Base-by-base conservation (phyloP, 2,329 filamentous ascomycete species). In the Anisogramma anomala region DNA sequence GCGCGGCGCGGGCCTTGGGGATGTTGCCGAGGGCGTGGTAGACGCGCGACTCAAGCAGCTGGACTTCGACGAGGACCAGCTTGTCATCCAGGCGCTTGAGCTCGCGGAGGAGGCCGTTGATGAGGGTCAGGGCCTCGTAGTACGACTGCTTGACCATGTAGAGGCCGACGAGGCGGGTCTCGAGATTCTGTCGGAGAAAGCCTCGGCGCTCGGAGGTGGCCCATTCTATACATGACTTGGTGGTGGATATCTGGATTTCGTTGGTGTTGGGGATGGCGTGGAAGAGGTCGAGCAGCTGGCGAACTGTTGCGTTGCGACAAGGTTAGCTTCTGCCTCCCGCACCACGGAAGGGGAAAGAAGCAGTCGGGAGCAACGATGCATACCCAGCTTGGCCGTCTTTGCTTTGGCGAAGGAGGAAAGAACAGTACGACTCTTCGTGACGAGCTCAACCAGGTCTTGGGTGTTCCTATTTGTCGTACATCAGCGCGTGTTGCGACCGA, bases 221-320 rank as follows among this genome's bases (percentile, higher is more conserved):
- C 91, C 91, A 98, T 68, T 96, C 89, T 78, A 98, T 98, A 69
- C 87, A 96, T 66, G 91, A 94, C 67, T 94, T 94, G 57, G 91
- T 98, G 55, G 95, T 86, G 61, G 80, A 69, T 61, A 94, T 87
- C 68, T 98, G 91, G 59, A 82, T 84, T 61, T 98, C 91, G 69
- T 83, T 83, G 54, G 86, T 91, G 66, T 95, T 83, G 56, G 93
- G 91, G 54, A 96, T 95, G 56, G 83, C 77, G 55, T 84, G 79
- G 71, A 96, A 91, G 61, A 95, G 79, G 63, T 98, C 91, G 61
- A 98, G 83, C 19, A 98, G 79, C 66, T 95, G 87, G 54, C 91
- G 89, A 53, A 98, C 91, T 95, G 52, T 39, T 15, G 36, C 39
- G 32, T 17, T 27, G 33, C 14, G 22, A 28, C 25, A 27, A 8